Conservation (phyloP, 73 alveolate genomes). For the Tetrahymena borealis region DNA sequence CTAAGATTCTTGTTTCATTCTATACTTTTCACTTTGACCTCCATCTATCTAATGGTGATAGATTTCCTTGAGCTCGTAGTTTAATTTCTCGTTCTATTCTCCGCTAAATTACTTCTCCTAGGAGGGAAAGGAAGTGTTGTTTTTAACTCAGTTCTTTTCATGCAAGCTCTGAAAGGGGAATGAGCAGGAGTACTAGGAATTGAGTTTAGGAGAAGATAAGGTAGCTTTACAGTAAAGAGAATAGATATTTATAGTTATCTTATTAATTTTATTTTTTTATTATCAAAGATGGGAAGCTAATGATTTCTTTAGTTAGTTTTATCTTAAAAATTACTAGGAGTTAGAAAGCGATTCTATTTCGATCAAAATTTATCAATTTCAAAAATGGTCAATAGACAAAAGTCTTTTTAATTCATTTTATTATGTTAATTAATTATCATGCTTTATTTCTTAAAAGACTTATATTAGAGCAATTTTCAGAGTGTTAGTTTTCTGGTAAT, state of each 20-base stretch:
- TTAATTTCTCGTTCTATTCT: neutral
- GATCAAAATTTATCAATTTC: no score
- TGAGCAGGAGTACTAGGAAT: neutral
- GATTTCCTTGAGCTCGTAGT: neutral
- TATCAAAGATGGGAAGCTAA: neutral
- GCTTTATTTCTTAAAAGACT: no score
- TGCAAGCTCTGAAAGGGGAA: slow-evolving; percentile 3
- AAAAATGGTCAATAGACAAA: no score
- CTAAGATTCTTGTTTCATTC: neutral
- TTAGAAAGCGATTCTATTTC: no score
- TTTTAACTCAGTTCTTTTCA: neutral
- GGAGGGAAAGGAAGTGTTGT: neutral
- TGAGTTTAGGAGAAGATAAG: neutral
- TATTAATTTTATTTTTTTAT: neutral
- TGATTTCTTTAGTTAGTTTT: neutral
- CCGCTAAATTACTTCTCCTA: neutral
- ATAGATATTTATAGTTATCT: neutral
- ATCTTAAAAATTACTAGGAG: neutral
- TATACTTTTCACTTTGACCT: neutral
- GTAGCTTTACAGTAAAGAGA: neutral
- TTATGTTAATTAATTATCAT: no score
- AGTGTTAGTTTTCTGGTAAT: no score
- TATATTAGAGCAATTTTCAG: no score
- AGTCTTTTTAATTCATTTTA: no score
- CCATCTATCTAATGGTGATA: neutral